Conservation (phyloP, 2,329 filamentous ascomycete species). For the Chrysoporthe deuterocubensis region DNA sequence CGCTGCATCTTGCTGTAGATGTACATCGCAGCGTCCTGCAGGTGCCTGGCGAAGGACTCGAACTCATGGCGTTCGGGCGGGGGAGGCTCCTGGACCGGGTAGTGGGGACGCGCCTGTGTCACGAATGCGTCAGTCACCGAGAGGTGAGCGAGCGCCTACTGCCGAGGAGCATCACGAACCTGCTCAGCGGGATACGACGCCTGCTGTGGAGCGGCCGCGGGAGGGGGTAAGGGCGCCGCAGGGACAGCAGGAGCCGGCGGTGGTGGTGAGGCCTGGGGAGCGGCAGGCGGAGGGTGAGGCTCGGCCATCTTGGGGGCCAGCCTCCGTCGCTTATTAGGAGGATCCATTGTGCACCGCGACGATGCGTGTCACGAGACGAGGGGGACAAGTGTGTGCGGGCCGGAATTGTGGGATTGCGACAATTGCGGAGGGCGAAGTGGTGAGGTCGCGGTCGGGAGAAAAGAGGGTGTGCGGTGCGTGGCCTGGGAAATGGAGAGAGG, state of each 20-base stretch:
- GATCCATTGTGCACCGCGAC: slow-evolving; percentile 32
- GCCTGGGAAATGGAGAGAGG: slow-evolving; percentile 2
- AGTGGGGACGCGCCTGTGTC: slow-evolving; percentile 28
- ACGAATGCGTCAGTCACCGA: slow-evolving; percentile 11
- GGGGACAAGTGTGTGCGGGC: neutral
- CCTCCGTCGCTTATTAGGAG: slow-evolving; percentile 36
- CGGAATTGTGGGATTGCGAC: neutral
- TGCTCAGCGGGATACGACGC: slow-evolving; percentile 30
- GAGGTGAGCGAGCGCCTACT: neutral
- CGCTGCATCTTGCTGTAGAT: slow-evolving; percentile 67
- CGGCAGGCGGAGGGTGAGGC: slow-evolving; percentile 13
- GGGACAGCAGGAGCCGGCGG: neutral
- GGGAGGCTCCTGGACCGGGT: slow-evolving; percentile 29
- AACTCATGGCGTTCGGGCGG: slow-evolving; percentile 61
- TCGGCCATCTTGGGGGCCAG: slow-evolving; percentile 37
- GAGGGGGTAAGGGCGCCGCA: slow-evolving; percentile 4
- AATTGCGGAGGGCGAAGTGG: neutral
- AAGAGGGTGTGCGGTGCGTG: neutral
- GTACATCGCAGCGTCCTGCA: slow-evolving; percentile 70
- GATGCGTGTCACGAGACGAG: neutral
- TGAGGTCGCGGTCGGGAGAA: neutral
- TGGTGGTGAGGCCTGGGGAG: neutral
- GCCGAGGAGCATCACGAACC: slow-evolving; percentile 18
- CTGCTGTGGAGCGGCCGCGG: slow-evolving; percentile 27
- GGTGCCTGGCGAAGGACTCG: slow-evolving; percentile 68